Base-by-base conservation (phyloP, 2,329 filamentous ascomycete genomes). In the Hortaea sp. region DNA sequence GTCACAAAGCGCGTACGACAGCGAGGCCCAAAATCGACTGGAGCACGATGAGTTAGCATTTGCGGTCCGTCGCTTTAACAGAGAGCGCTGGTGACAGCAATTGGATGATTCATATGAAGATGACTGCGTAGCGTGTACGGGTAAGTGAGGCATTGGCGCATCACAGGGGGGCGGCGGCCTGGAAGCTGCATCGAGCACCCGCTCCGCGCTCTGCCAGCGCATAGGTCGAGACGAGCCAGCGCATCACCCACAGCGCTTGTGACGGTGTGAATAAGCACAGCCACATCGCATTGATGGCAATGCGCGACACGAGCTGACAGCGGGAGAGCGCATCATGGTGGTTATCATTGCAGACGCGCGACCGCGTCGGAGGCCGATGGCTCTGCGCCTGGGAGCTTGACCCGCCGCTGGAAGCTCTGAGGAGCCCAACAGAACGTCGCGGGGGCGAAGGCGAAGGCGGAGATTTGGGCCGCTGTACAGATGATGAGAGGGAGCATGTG, bases 11-110 rank as follows among this genome's bases (percentile, higher is more conserved):
- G 37, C 37, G 45, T 50, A 41, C 44, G 49, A 52, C 50, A 50
- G 51, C 49, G 48, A 49, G 43, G 35, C 39, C 50, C 20, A 54
- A 55, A 49, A 48, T 34, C 42, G 30, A 49, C 49, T 54, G 52
- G 51, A 46, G 32, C 32, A 35, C 48, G 52, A 54, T 46, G 54
- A 49, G 50, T 59, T 56, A 59, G 57, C 56, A 45, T 56, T 51
- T 48, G 46, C 49, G 52, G 45, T 46, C 40, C 46, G 49, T 46
- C 53, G 53, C 46, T 47, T 44, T 46, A 38, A 52, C 45, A 28
- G 31, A 35, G 7, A 9, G 32, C 9, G 32, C 32, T 9, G 7
- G 34, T 12, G 30, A 42, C 48, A 55, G 49, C 53, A 56, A 58
- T 57, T 57, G 56, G 56, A 48, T 51, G 52, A 43, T 42, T 41